Base-by-base conservation (phyloP, 169 alveolate species). In the Plasmodium fragile region DNA sequence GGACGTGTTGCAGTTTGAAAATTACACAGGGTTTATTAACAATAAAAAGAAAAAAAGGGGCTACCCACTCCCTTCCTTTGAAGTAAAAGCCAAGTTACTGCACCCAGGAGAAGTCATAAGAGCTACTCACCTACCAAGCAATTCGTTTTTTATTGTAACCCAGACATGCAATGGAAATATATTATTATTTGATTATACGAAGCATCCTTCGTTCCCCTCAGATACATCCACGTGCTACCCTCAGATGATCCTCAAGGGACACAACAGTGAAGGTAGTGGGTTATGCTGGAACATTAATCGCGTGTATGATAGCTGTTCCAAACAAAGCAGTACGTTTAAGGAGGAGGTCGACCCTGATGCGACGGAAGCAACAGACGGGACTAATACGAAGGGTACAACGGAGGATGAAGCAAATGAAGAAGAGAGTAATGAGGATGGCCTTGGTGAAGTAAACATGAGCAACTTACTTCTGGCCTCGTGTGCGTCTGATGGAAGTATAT, bases 251-350 rank as follows among this genome's bases (percentile, higher is more conserved):
- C 93, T 98, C 59, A 91, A 93, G 49, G 99, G 99, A 4, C 99
- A 98, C 94, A 92, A 97, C 28, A 95, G 97, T 78, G 99, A 98
- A 71, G 99, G 99, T 1, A 98, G 95, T 92, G 99, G 99, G 0
- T 75, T 97, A 32, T 94, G 98, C 79, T 98, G 99, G 99, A 97
- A 96, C 77, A 90, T 83, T 30, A 89, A 93, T 16, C 65, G 79
- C 18, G 70, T 85, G 34, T 71, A 82, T 49, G 91, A 90, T 18
- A 36, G 30, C 18, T 90, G 70, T 16, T 34, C 22, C 34, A 90
- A 77, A n/a, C 75, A 22, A 10, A 13, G 71, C 25, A 34, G 11
- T 32, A 49, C 30, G 52, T 41, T 32, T 36, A 18, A 25, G 49
- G 65, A n/a, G 55, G 30, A n/a, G 69, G 18, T 22, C 2, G 49